Conservation (phyloP, 2,329 filamentous ascomycete species). For the Talaromyces sp. region DNA sequence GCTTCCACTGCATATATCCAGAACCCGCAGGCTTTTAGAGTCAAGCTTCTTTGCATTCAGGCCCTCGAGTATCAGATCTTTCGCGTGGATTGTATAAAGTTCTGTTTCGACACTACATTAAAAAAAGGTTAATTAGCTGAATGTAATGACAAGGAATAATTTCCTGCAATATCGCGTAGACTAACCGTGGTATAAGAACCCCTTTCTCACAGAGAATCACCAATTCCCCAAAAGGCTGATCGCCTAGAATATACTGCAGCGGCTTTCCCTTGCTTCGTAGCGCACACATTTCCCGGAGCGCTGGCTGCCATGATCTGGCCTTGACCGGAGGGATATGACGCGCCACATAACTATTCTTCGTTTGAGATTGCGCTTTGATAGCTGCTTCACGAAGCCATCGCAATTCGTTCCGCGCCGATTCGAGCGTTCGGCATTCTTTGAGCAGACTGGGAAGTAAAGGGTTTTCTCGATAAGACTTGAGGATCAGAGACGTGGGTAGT, state of each 20-base stretch:
- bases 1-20: constrained; percentile 87
- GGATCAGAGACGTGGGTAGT: constrained; percentile 31
- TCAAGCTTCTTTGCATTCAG: not conserved
- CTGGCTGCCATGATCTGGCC: constrained; percentile 19
- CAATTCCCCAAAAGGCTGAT: constrained; percentile 79
- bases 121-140: not conserved
- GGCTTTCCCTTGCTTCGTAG: constrained; percentile 61
- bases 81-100: constrained; percentile 58
- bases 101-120: constrained; percentile 60
- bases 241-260: constrained; percentile 83
- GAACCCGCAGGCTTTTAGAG: constrained; percentile 49
- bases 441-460: constrained; percentile 38
- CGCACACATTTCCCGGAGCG: constrained; percentile 33
- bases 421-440: constrained; percentile 39
- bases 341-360: not conserved
- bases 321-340: not conserved
- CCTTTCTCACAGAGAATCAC: constrained; percentile 71
- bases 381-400: constrained; percentile 42
- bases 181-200: constrained; percentile 74
- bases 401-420: constrained; percentile 42
- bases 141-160: not conserved
- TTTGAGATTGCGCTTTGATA: constrained; percentile 11
- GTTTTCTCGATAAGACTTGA: constrained; percentile 29
- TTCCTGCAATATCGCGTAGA: not conserved
- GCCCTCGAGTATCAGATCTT: constrained; percentile 35